These are phyloP conservation scores for Kluyveromyces wickerhamii DNA, from an alignment of 805 yeast genomes.

Conservation along the genomic window DNA sequence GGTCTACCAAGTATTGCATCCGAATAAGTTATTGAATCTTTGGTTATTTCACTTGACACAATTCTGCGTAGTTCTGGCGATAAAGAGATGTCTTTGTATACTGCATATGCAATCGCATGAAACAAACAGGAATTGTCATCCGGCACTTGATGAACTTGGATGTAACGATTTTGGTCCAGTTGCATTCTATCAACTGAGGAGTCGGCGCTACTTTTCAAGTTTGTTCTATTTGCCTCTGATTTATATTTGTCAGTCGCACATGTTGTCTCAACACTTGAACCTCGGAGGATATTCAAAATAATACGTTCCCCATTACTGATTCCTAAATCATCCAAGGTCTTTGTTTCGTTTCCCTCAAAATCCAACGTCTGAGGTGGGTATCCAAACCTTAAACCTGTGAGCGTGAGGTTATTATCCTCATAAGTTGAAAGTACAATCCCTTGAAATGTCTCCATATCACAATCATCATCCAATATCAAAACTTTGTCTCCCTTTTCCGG, in stretches of 20 bases:
- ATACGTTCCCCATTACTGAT: slow-evolving; percentile 55
- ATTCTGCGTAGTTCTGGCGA: slow-evolving; percentile 43
- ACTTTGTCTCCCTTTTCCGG: slow-evolving; percentile 26
- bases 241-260: no score
- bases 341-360: slow-evolving; percentile 15
- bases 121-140: slow-evolving; percentile 78
- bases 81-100: slow-evolving; percentile 36
- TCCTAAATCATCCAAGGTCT: slow-evolving; percentile 35
- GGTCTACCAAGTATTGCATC: slow-evolving; percentile 52
- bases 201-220: no score
- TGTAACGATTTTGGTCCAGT: slow-evolving; percentile 1
- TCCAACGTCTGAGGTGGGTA: slow-evolving; percentile 51
- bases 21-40: slow-evolving; percentile 39
- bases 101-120: slow-evolving; percentile 51
- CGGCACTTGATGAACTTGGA: slow-evolving; percentile 51
- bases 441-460: slow-evolving; percentile 30
- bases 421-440: slow-evolving; percentile 7
- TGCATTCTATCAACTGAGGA: not conserved
- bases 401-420: slow-evolving; percentile 6
- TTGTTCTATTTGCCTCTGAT: no score
- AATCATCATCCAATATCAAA: slow-evolving; percentile 31
- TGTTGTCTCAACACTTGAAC: no score
- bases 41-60: slow-evolving; percentile 40
- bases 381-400: slow-evolving; percentile 38
- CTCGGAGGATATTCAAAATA: slow-evolving; percentile 35